Evolutionary conservation across 352 stramenopile species (phyloP), one percentile per base, ranked within the genome.

Genomic region (Albugo laibachii): DNA sequence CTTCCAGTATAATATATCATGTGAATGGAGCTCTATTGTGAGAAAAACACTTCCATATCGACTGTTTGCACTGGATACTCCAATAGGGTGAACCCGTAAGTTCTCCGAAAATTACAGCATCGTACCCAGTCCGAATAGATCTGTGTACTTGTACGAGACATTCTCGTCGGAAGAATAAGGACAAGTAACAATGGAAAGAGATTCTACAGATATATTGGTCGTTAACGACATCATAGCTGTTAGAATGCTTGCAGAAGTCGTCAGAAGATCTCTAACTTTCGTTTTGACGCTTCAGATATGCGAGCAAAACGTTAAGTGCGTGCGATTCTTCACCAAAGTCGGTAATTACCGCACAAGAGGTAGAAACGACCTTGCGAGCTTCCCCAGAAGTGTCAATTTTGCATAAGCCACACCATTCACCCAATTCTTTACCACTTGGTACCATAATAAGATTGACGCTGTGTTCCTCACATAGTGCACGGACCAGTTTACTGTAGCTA

Each of bases 281-380:
- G 57, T 76, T 76, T 65, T 87, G 79, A 58, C 76, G 97, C 82
- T 98, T 96, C 55, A 99, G 84, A 80, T 98, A 98, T 64, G 98
- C 91, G 52, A 99, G 77, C 41, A 99, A 84, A 47, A 98, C 85
- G 57, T 94, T 95, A 47, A 99, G 79, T 44, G 94, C 95, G 66
- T 94, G 83, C 38, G 87, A 96, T 65, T 99, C 95, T 79, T 99
- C 94, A 69, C 96, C 96, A 60, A 99, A 99, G 69, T 99, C 95
- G 44, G 95, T 99, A 62, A 99, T 96, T 56, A 98, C 94, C 52
- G 92, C 92, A 66, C 87, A 97, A 50, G 92, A 98, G 47, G 92
- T 98, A 45, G 89, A 95, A 27, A 99, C 95, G 48, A 97, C 94
- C 88, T 99, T 99, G 66, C 92, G 95, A 49, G 95, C 86, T 62